Evolutionary conservation across 805 yeast genomes (phyloP).

Genomic region (Candida dendrica): DNA sequence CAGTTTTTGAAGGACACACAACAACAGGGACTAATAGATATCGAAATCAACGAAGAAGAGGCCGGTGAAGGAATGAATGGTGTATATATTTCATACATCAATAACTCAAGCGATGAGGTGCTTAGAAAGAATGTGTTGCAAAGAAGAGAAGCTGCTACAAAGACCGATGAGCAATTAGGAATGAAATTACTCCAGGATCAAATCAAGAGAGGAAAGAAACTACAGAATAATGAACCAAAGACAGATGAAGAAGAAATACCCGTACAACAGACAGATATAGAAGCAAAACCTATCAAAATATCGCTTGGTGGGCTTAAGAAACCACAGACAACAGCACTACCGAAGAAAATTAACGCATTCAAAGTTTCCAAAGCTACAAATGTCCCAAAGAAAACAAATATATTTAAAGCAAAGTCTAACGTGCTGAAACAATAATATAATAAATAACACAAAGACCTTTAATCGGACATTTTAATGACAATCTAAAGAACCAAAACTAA

Average conservation of each 20-base stretch:
- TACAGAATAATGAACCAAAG: not conserved
- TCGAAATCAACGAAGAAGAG: slow-evolving; percentile 29
- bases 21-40: slow-evolving; percentile 45
- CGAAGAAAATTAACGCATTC: slow-evolving; percentile 12
- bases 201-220: slow-evolving; percentile 36
- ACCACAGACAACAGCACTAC: not conserved
- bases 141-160: slow-evolving; percentile 28
- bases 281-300: slow-evolving; percentile 7
- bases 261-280: not conserved
- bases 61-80: slow-evolving; percentile 29
- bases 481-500: not conserved
- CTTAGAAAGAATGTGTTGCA: slow-evolving; percentile 30
- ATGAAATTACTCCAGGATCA: slow-evolving; percentile 42
- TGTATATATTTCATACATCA: slow-evolving; percentile 44
- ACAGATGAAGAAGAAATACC: not conserved
- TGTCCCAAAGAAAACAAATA: slow-evolving; percentile 7
- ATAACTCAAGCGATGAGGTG: slow-evolving; percentile 43
- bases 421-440: too few species aligned
- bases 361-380: slow-evolving; percentile 11
- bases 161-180: slow-evolving; percentile 40
- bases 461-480: not conserved
- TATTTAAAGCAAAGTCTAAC: slow-evolving; percentile 7
- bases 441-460: not conserved
- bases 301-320: slow-evolving; percentile 11
- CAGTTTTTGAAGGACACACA: slow-evolving; percentile 60